phyloP scores from a whole-genome alignment of 192 early-diverging fungal species.

The Entrophospora sp. region DNA sequence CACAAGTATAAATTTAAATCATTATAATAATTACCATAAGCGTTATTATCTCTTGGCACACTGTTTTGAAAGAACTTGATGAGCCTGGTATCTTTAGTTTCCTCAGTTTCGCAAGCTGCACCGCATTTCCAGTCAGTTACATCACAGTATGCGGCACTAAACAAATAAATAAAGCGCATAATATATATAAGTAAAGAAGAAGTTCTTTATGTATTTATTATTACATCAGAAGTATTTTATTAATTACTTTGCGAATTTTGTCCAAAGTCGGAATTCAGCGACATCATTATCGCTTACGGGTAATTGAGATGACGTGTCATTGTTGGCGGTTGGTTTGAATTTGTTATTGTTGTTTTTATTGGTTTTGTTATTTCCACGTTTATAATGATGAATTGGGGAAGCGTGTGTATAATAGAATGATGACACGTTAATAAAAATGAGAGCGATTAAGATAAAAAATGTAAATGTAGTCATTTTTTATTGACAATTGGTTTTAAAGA shows the following conservation, averaged over 20 bases:
- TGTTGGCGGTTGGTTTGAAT: no score
- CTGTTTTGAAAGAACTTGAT: neutral
- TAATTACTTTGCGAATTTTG: neutral
- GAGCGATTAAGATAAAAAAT: no score
- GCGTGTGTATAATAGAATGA: no score
- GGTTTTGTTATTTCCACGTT: no score
- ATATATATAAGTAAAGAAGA: neutral
- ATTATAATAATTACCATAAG: no score
- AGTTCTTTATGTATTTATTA: neutral
- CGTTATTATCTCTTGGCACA: neutral
- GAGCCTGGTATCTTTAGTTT: neutral
- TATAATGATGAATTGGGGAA: no score
- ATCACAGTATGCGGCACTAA: conserved; percentile 6
- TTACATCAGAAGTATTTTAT: no score
- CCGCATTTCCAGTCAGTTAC: conserved; percentile 13
- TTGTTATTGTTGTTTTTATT: no score
- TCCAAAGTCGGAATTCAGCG: neutral
- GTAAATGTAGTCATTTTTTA: no score
- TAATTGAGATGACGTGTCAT: neutral
- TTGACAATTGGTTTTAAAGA: no score
- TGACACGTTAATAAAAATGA: no score
- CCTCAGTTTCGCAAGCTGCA: neutral
- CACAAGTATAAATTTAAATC: no score
- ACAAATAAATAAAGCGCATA: neutral
- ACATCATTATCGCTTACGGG: neutral